phyloP scores from a whole-genome alignment of 768 basidiomycete genomes.

The Asterophora lycoperdoides region DNA sequence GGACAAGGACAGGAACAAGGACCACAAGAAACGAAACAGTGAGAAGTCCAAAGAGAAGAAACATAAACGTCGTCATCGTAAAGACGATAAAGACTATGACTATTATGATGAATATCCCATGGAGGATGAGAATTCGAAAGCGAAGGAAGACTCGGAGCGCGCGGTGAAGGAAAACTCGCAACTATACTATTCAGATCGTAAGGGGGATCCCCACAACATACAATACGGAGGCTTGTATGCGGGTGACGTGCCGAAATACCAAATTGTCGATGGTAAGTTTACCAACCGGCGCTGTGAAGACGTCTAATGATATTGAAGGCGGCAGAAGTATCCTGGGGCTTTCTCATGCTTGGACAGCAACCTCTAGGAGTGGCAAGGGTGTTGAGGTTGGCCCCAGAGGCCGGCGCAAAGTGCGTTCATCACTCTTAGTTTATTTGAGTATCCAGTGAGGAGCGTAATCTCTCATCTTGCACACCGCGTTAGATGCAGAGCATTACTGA shows the following conservation, averaged over 20 bases:
- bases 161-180: conserved; percentile 21
- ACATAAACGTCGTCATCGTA: conserved; percentile 20
- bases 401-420: conserved; percentile 38
- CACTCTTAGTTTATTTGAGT: neutral
- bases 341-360: conserved; percentile 42
- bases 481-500: conserved; percentile 56
- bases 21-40: conserved; percentile 9
- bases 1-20: conserved; percentile 21
- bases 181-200: conserved; percentile 60
- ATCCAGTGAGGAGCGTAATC: neutral
- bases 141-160: conserved; percentile 23
- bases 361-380: conserved; percentile 44
- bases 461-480: neutral
- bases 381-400: conserved; percentile 49
- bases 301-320: conserved; percentile 51
- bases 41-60: conserved; percentile 26
- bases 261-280: conserved; percentile 51
- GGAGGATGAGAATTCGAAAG: conserved; percentile 20
- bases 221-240: conserved; percentile 62
- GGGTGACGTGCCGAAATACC: conserved; percentile 65
- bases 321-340: conserved; percentile 66
- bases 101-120: neutral
- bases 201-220: conserved; percentile 62
- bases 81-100: conserved; percentile 19
- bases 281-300: conserved; percentile 17